Evolutionary conservation across 2,329 filamentous ascomycete species (phyloP).

Genomic region (Trichoderma citrinoviride): DNA sequence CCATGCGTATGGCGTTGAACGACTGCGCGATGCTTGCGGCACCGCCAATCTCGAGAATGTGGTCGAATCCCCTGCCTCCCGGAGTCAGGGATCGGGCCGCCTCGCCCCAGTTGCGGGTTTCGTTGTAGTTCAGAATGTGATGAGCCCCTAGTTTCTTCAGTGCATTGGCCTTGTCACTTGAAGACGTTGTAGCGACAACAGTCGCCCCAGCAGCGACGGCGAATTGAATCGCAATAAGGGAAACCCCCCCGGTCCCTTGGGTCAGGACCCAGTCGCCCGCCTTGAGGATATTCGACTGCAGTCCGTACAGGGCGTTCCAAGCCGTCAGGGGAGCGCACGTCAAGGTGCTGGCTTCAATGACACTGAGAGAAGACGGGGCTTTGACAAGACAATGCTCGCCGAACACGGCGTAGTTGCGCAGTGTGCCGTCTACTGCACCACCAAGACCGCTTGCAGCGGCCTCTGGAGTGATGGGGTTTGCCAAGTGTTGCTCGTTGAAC

Average conservation of each 20-base stretch:
- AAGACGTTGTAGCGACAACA: conserved; percentile 44
- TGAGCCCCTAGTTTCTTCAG: conserved; percentile 42
- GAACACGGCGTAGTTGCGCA: conserved; percentile 33
- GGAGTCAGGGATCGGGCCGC: conserved; percentile 36
- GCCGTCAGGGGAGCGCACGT: conserved; percentile 53
- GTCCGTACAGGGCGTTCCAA: conserved; percentile 57
- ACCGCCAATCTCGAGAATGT: conserved; percentile 46
- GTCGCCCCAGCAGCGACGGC: conserved; percentile 41
- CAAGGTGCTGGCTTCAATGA: conserved; percentile 48
- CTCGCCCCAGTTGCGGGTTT: conserved; percentile 40
- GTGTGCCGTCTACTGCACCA: conserved; percentile 32
- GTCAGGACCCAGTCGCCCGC: conserved; percentile 40
- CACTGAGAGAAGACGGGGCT: conserved; percentile 50
- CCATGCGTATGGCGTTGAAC: conserved; percentile 39
- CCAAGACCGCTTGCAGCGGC: conserved; percentile 26
- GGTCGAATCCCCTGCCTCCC: conserved; percentile 39
- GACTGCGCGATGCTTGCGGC: conserved; percentile 40
- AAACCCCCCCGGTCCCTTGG: conserved; percentile 45
- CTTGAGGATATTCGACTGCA: conserved; percentile 32
- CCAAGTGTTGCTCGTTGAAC: conserved; percentile 28
- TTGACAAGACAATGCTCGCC: conserved; percentile 57
- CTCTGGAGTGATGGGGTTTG: conserved; percentile 34
- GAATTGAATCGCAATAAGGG: conserved; percentile 42
- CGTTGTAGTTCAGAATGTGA: conserved; percentile 45
- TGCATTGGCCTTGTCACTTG: conserved; percentile 35